These are phyloP conservation scores for Geotrichum reessii DNA, from an alignment of 1,139 yeast species.

Conservation along the genomic window DNA sequence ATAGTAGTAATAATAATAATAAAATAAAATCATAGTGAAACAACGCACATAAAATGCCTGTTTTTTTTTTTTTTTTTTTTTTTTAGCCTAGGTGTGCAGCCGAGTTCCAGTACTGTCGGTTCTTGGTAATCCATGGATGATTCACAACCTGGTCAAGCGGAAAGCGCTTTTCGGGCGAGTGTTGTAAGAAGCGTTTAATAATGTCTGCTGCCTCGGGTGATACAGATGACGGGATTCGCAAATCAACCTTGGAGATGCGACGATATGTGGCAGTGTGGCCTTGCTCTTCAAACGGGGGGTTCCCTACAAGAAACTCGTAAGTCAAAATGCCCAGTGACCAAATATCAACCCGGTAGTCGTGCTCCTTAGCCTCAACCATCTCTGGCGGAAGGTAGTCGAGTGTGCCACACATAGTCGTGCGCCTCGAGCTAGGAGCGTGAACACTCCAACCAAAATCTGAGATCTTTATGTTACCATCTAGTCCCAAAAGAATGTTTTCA, in stretches of 20 bases:
- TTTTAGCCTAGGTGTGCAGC: constrained; percentile 15
- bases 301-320: constrained; percentile 81
- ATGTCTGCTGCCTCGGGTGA: constrained; percentile 73
- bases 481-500: constrained; percentile 74
- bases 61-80: too few relatives aligned
- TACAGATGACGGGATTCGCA: constrained; percentile 63
- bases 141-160: constrained; percentile 53
- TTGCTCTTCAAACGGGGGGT: constrained; percentile 83
- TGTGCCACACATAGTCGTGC: constrained; percentile 91
- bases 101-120: constrained; percentile 47
- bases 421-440: constrained; percentile 47
- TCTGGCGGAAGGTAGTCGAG: constrained; percentile 94
- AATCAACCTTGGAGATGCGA: constrained; percentile 70
- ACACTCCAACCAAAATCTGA: constrained; percentile 98
- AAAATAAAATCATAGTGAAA: neutral
- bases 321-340: constrained; percentile 91
- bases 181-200: constrained; percentile 54
- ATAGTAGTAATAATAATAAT: neutral
- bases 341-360: constrained; percentile 73
- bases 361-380: constrained; percentile 79
- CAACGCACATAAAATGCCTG: too few relatives aligned
- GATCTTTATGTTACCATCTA: constrained; percentile 66
- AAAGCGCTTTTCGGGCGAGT: constrained; percentile 63
- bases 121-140: constrained; percentile 80
- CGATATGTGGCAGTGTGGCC: constrained; percentile 70